Percentiles rank a stretch among this genome's conserved stretches.
phyloP scores from a whole-genome alignment of 331 rosid species.

The Acacia pycnantha region DNA sequence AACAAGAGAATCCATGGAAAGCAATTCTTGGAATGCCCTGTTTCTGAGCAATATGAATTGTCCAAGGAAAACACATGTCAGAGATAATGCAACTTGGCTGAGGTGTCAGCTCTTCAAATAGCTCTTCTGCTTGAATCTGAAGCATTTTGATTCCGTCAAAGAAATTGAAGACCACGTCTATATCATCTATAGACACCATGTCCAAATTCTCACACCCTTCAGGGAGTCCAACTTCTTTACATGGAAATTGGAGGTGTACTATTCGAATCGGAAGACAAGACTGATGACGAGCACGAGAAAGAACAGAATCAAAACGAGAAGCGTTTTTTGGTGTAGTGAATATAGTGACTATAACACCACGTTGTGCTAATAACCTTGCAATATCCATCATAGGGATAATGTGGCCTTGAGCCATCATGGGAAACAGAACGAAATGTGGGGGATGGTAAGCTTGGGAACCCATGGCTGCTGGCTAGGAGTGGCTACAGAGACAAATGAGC shows the following conservation, averaged over 20 bases:
- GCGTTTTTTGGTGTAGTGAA: slow-evolving; percentile 58
- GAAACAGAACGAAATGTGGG: slow-evolving; percentile 47
- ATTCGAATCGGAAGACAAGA: slow-evolving; percentile 36
- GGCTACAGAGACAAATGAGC: neutral
- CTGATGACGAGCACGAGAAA: slow-evolving; percentile 12
- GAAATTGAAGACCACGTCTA: slow-evolving; percentile 1
- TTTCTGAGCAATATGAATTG: slow-evolving; percentile 35
- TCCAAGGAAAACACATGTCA: slow-evolving; percentile 44
- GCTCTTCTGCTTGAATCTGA: slow-evolving; percentile 27
- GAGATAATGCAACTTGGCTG: slow-evolving; percentile 59
- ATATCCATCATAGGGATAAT: slow-evolving; percentile 64
- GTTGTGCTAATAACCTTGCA: slow-evolving; percentile 44
- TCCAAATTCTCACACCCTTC: slow-evolving; percentile 64
- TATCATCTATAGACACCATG: slow-evolving; percentile 34
- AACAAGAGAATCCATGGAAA: slow-evolving; percentile 44
- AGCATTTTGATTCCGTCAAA: slow-evolving; percentile 30
- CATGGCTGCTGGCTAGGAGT: neutral
- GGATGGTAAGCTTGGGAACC: neutral
- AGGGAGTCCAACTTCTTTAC: slow-evolving; percentile 46
- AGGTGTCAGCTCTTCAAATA: slow-evolving; percentile 38
- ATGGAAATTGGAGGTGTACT: slow-evolving; percentile 39
- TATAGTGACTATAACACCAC: slow-evolving; percentile 37
- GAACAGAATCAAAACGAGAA: slow-evolving; percentile 27
- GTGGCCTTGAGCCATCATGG: slow-evolving; percentile 62
- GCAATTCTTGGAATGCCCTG: slow-evolving; percentile 44